phyloP scores from a whole-genome alignment of 169 alveolate genomes.

The Eimeria tenella region DNA sequence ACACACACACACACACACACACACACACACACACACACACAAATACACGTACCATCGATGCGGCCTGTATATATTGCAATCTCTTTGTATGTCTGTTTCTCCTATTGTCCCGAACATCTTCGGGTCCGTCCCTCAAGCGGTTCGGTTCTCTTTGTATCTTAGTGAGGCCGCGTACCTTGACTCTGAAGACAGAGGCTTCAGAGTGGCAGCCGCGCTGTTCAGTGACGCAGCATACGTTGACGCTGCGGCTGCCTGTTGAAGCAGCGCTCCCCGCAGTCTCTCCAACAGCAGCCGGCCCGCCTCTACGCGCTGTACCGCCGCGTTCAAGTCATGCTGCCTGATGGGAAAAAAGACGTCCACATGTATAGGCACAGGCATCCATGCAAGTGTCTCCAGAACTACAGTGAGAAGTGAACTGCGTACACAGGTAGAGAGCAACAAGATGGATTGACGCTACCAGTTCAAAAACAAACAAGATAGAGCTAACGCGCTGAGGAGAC shows the following conservation, averaged over 20 bases:
- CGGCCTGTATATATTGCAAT: background rate
- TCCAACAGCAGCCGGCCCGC: constrained; percentile 71
- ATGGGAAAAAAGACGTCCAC: background rate
- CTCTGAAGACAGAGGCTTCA: constrained; percentile 40
- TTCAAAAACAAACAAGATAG: no score
- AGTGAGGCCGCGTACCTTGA: background rate
- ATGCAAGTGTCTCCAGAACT: background rate
- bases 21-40: constrained; percentile 11
- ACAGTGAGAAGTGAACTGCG: background rate
- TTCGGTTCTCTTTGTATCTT: background rate
- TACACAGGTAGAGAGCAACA: background rate
- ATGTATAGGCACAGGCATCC: background rate
- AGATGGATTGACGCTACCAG: no score
- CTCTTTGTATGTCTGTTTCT: background rate
- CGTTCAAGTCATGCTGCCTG: constrained; percentile 66
- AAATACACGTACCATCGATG: background rate
- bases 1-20: background rate
- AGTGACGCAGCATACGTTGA: constrained; percentile 52
- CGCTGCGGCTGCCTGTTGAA: constrained; percentile 73
- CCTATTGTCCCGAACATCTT: background rate
- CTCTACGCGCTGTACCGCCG: constrained; percentile 76
- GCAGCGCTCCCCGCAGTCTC: constrained; percentile 74
- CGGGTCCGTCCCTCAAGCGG: background rate
- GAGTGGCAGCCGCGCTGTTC: constrained; percentile 19
- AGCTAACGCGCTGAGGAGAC: no score